Conservation (phyloP, 2,329 filamentous ascomycete genomes). For the Claviceps capensis region DNA sequence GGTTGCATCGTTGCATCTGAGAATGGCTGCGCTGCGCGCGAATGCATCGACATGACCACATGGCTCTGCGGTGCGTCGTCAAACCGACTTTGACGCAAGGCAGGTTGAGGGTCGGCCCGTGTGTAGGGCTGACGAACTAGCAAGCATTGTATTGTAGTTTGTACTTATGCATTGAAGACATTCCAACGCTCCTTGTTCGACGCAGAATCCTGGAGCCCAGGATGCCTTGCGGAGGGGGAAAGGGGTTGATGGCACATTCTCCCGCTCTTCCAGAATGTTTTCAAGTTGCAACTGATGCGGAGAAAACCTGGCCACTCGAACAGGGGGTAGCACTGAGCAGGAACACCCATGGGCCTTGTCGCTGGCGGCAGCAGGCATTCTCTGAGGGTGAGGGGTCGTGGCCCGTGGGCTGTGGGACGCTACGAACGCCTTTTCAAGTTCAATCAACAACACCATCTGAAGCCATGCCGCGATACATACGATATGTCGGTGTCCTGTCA, state of each 20-base stretch:
- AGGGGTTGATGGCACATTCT: not conserved
- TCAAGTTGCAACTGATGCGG: constrained; percentile 3
- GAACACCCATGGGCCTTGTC: not conserved
- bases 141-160: not conserved
- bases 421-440: too few relatives aligned
- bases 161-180: constrained; percentile 4
- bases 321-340: not conserved
- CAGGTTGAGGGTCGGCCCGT: constrained; percentile 6
- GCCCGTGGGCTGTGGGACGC: too few relatives aligned
- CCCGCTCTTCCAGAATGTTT: constrained; percentile 5
- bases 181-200: constrained; percentile 5
- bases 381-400: too few relatives aligned
- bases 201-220: constrained; percentile 4
- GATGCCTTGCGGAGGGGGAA: not conserved
- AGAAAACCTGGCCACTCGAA: not conserved
- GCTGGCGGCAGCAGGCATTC: not conserved
- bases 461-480: too few relatives aligned
- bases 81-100: not conserved
- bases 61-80: constrained; percentile 3
- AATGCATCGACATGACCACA: constrained; percentile 1
- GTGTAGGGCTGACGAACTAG: constrained; percentile 6
- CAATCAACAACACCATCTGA: too few relatives aligned
- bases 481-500: too few relatives aligned
- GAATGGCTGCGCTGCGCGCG: not conserved
- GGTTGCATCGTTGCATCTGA: not conserved